Conservation (phyloP, 2,329 filamentous ascomycete species). For the Fusarium decemcellulare region DNA sequence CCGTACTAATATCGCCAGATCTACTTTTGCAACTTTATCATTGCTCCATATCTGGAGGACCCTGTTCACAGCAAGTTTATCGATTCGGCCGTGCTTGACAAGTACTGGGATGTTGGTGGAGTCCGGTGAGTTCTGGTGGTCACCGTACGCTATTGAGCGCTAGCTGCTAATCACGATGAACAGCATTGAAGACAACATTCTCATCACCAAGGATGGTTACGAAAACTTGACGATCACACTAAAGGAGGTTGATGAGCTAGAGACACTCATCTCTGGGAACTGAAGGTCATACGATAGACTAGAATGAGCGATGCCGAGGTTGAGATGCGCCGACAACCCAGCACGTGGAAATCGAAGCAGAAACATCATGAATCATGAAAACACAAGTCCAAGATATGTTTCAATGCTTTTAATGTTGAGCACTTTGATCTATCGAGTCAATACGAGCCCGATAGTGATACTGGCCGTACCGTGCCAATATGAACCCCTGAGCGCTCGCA, state of each 20-base stretch:
- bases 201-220: constrained; percentile 77
- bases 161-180: constrained; percentile 37
- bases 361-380: too few relatives aligned
- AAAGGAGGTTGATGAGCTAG: constrained; percentile 76
- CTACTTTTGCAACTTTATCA: constrained; percentile 93
- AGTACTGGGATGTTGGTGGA: constrained; percentile 87
- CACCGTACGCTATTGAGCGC: constrained; percentile 7
- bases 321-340: too few relatives aligned
- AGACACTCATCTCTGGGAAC: constrained; percentile 54
- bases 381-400: neutral
- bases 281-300: constrained; percentile 22
- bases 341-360: too few relatives aligned
- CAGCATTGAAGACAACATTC: constrained; percentile 78
- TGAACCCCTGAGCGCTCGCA: constrained; percentile 28
- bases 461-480: constrained; percentile 30
- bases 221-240: constrained; percentile 81
- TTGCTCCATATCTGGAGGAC: constrained; percentile 83
- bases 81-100: constrained; percentile 78
- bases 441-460: neutral
- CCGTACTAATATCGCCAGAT: constrained; percentile 63
- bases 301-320: too few relatives aligned
- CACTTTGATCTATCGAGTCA: neutral
- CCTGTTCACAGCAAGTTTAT: constrained; percentile 83
- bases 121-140: constrained; percentile 66
- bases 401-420: neutral